Evolutionary conservation across 257 asterid species (phyloP), one percentile per base, ranked within the genome.

Genomic region (Fraxinus pennsylvanica): DNA sequence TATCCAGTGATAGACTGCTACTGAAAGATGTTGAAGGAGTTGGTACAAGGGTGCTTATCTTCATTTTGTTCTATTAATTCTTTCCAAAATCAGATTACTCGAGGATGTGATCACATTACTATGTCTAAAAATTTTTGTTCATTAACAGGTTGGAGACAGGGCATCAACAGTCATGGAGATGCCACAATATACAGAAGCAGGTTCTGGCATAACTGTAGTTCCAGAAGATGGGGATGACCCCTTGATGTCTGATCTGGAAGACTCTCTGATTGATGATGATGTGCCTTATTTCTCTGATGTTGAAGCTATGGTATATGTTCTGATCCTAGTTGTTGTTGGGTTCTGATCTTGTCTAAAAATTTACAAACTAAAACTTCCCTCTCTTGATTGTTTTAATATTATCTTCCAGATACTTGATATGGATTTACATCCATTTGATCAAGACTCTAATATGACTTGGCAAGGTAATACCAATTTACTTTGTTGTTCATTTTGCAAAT

Each of bases 221-320:
- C 76, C 86, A 72, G 93, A 86, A 76, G 70, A 90, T 68, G 74
- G 6, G 74, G 84, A 78, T 59, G 86, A 86, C 14, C 85, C 85
- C 68, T 86, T 90, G 57, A 78, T 76, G 33, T 96, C 95, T 19
- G 92, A 91, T 82, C 82, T 72, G 41, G 97, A 86, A 71, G 97
- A 91, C 74, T 87, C 91, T 74, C 87, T 76, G 78, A 84, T 90
- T 78, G 99, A 93, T 74, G 93, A 87, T 50, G 98, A 93, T 12
- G 90, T 92, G 81, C 99, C 99, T 67, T 93, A 85, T 86, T 92
- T 87, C 90, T 96, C 99, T 73, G 99, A 96, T 65, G 80, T 96
- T 66, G 99, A 96, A 89, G 97, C 98, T 82, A 87, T 91, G 99
- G 98, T 96, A 92, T 82, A 57, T 47, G 78, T 85, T 81, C 50